These are phyloP conservation scores for Wickerhamiella australiensis DNA, from an alignment of 805 yeast species.

Conservation along the genomic window DNA sequence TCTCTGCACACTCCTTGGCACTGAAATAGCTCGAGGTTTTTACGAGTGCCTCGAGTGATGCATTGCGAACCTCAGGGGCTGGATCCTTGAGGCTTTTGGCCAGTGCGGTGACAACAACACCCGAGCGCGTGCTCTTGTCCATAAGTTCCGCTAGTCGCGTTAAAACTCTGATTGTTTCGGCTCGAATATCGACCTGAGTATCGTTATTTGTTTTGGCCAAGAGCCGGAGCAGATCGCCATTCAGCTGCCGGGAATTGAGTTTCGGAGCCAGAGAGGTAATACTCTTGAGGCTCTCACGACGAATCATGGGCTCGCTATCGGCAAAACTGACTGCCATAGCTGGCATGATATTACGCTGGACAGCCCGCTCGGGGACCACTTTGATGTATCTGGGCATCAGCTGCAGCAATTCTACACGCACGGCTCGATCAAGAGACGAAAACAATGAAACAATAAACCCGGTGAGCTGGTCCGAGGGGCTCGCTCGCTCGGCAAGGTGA, in stretches of 20 bases:
- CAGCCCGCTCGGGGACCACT: slow-evolving; percentile 43
- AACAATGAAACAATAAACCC: slow-evolving; percentile 47
- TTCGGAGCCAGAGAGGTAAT: slow-evolving; percentile 46
- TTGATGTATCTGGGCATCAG: slow-evolving; percentile 45
- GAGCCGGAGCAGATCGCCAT: slow-evolving; percentile 69
- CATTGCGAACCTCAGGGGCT: slow-evolving; percentile 58
- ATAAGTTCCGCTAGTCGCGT: slow-evolving; percentile 52
- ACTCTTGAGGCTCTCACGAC: slow-evolving; percentile 69
- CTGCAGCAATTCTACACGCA: slow-evolving; percentile 59
- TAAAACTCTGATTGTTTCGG: slow-evolving; percentile 60
- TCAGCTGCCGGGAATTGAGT: slow-evolving; percentile 66
- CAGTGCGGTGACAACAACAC: slow-evolving; percentile 77
- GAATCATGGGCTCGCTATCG: slow-evolving; percentile 68
- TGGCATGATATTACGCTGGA: slow-evolving; percentile 58
- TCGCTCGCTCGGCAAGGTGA: slow-evolving; percentile 28
- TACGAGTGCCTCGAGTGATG: slow-evolving; percentile 64
- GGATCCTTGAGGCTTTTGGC: slow-evolving; percentile 74
- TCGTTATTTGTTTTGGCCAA: slow-evolving; percentile 77
- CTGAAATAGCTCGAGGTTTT: slow-evolving; percentile 52
- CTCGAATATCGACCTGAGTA: slow-evolving; percentile 60
- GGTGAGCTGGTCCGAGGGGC: slow-evolving; percentile 41
- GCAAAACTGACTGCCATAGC: slow-evolving; percentile 67
- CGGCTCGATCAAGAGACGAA: slow-evolving; percentile 58
- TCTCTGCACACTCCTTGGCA: slow-evolving; percentile 65
- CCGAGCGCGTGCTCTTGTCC: slow-evolving; percentile 45